Base-by-base conservation (phyloP, 768 basidiomycete genomes). In the Hericium rajendrae region DNA sequence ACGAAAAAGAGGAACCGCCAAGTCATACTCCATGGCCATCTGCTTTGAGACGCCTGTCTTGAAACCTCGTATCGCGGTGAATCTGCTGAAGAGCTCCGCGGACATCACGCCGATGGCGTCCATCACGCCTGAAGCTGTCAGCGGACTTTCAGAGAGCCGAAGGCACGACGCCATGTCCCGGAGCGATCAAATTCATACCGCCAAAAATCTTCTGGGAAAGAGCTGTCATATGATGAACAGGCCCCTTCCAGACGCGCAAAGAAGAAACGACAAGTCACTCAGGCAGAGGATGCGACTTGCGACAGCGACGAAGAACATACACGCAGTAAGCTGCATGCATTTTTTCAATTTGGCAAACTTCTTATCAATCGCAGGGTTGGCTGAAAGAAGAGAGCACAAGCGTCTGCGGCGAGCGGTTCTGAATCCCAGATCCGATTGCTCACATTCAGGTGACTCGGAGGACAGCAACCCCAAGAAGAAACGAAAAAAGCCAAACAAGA, bases 321-420 rank as follows among this genome's bases (percentile, higher is more conserved):
- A 37, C 69, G 69, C 38, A 71, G 76, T 75, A 56, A 49, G 76
- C 18, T 15, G 16, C 15, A 43, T 15, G 41, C 15, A 15, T 43
- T 43, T 16, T 43, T 15, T 1, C 15, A 18, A 43, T 13, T 15
- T 18, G 16, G 15, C 12, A 6, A 43, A 15, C 6, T 41, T 16
- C 41, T 43, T 43, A 18, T 43, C 41, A 32, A 3, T 54, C 43
- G 22, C 43, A 91, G 88, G 87, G 55, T 69, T 87, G 12, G 72
- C 76, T 11, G 84, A 85, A 60, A 79, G 88, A 26, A 79, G 84
- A 13, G 80, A 86, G 59, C 76, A 82, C 48, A 84, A 84, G 67
- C 78, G 80, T 54, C 69, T 70, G 12, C 65, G 40, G 58, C 64
- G 28, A 48, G 57, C 20, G 59, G 57, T 38, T 59, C 61, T 51